Conservation (phyloP, 495 filamentous ascomycete species). For the Xylaria acuta region DNA sequence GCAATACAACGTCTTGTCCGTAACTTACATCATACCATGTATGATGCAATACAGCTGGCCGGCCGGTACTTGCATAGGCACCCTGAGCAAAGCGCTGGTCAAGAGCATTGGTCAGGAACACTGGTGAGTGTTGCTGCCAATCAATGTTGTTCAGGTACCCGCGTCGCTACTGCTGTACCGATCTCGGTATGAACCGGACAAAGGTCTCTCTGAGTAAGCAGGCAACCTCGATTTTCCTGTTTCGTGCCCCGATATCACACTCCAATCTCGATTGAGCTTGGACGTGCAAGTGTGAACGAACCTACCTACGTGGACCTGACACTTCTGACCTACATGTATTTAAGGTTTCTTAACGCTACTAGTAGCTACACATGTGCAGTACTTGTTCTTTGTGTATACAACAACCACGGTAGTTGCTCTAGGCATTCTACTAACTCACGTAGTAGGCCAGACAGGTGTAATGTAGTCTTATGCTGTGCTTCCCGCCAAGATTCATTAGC, state of each 20-base stretch:
- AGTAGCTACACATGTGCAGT: no score
- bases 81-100: conserved; percentile 3
- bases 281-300: background rate
- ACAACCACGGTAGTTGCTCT: background rate
- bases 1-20: background rate
- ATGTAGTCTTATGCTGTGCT: background rate
- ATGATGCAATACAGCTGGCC: conserved; percentile 11
- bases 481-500: background rate
- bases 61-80: conserved; percentile 16
- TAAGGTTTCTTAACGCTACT: background rate
- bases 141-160: conserved; percentile 10
- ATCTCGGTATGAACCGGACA: conserved; percentile 13
- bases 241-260: background rate
- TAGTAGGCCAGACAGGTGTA: background rate
- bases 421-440: conserved; percentile 1
- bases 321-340: background rate
- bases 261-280: conserved; percentile 2
- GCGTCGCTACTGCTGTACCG: conserved; percentile 14
- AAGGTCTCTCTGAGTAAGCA: no score
- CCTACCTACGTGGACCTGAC: background rate
- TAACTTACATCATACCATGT: conserved; percentile 26
- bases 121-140: conserved; percentile 9
- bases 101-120: background rate
- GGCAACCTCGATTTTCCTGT: background rate
- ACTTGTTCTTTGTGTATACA: background rate